Evolutionary conservation across 1,284 basidiomycete species (phyloP), one percentile per base, ranked within the genome.

Genomic region (Fomitiporia mediterranea): DNA sequence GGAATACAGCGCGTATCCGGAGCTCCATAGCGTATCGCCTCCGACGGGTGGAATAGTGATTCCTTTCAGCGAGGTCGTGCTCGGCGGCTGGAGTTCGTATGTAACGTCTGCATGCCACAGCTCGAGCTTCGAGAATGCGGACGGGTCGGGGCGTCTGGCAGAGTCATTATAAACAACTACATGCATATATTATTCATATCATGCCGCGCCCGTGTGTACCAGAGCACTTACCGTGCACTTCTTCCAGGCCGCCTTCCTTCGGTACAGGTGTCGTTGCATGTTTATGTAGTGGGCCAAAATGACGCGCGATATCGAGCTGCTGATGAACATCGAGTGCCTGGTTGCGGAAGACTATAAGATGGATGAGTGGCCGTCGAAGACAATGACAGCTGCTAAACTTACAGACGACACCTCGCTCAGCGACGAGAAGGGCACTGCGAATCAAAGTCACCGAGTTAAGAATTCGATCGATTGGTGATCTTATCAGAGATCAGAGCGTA

Each of bases 41-140:
- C 86, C 86, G 34, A 74, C 71, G 58, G 83, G 80, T 0, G 84
- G 86, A 51, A 77, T 73, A 50, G 83, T 76, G 70, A 87, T 74
- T 60, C 86, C 65, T 65, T 86, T 86, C 54, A 89, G 72, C 3
- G 84, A 86, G n/a, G 84, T 84, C 50, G 79, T 76, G 66, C 81
- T 72, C n/a, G 81, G 89, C 48, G 82, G 88, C 64, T 89, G 86
- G 13, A 82, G 62, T 68, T 93, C 89, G 70, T 91, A 92, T 1
- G 86, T 73, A 59, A 90, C 88, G 67, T 92, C 90, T 1, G 84
- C 83, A 70, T 92, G 89, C 83, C 83, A 91, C n/a, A 92, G 76
- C 63, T 91, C 89, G 17, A 83, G 64, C 68, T 86, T 85, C n/a
- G 84, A 79, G 69, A 87, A 89, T 5, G 86, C 77, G 49, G 78